Base-by-base conservation (phyloP, 2,329 filamentous ascomycete species). In the Tympanopsis confertula region DNA sequence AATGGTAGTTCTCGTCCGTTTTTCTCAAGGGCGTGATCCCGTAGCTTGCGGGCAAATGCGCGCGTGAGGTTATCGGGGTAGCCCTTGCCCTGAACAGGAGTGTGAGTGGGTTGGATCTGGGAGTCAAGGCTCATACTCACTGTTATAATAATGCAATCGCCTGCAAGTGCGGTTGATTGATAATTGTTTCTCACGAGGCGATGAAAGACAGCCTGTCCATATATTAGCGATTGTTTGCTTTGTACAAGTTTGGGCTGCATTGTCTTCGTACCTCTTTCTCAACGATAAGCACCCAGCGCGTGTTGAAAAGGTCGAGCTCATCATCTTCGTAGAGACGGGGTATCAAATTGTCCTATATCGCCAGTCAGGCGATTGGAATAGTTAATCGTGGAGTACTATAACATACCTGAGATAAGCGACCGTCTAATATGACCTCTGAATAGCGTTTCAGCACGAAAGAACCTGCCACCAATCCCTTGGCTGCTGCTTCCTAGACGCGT, bases 41-140 rank as follows among this genome's bases (percentile, higher is more conserved):
- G 57, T 18, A 74, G 46, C 19, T 55, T 54, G 22, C 61, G 65
- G 20, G 78, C 51, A 44, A 80, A 69, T 2, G 56, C 57, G 26
- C 74, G 63, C 5, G 74, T 76, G 20, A 62, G 58, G 19, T 80
- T 52, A 46, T 81, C 76, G 2, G 76, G 76, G 45, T 79, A 80
- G 3, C 76, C 76, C 61, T 80, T 80, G 0, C 68, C 76, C 70
- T 76, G 37, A 7, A 26, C 7, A 40, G 18, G n/a, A 7, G 2
- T 35, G 32, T 43, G 3, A 29, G 18, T 22, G 13, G 29, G 17
- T 26, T 12, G 7, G 14, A 29, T 20, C 5, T 28, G 18, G 19
- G 15, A 2, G 19, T n/a, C 12, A 13, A 24, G 15, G 19, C 5
- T 3, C 19, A 37, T 15, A 20, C 61, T 47, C 53, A 74, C 71